These are phyloP conservation scores for Hypoxylon trugodes DNA, from an alignment of 495 filamentous ascomycete species.

Conservation along the genomic window DNA sequence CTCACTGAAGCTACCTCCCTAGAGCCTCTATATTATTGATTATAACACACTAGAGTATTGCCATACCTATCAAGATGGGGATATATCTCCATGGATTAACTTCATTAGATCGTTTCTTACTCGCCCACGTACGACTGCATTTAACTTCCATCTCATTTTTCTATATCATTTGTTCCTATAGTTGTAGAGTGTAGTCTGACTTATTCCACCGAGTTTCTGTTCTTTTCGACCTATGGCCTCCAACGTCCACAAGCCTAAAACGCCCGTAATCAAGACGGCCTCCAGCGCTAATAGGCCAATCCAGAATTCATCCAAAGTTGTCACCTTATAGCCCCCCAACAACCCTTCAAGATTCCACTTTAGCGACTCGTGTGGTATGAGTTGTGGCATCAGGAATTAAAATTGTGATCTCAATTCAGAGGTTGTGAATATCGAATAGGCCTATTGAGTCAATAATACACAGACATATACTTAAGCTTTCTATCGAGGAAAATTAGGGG, in stretches of 20 bases:
- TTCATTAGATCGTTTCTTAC: no score
- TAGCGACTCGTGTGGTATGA: conserved; percentile 2
- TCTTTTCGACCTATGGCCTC: conserved; percentile 23
- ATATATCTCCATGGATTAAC: no score
- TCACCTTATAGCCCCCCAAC: conserved; percentile 47
- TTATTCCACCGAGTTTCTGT: conserved; percentile 14
- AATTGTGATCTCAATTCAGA: neutral
- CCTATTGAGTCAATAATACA: conserved; percentile 30
- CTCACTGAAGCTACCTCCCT: no score
- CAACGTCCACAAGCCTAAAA: conserved; percentile 41
- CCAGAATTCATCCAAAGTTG: conserved; percentile 57
- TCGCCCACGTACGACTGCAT: no score
- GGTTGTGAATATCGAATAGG: neutral
- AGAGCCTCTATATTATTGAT: no score
- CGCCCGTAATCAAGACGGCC: conserved; percentile 50
- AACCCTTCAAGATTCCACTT: conserved; percentile 38
- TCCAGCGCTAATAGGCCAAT: conserved; percentile 53
- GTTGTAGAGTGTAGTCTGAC: neutral
- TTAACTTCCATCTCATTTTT: neutral
- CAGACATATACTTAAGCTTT: neutral
- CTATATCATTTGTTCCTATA: neutral
- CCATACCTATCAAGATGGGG: no score
- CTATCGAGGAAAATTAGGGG: neutral
- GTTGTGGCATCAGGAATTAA: conserved; percentile 6
- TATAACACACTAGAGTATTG: no score